A percentile compares a stretch with the other conserved stretches of the same genome.
These are phyloP conservation scores for Penicillium hesseltinei DNA, from an alignment of 2,329 filamentous ascomycete genomes.

Conservation along the genomic window DNA sequence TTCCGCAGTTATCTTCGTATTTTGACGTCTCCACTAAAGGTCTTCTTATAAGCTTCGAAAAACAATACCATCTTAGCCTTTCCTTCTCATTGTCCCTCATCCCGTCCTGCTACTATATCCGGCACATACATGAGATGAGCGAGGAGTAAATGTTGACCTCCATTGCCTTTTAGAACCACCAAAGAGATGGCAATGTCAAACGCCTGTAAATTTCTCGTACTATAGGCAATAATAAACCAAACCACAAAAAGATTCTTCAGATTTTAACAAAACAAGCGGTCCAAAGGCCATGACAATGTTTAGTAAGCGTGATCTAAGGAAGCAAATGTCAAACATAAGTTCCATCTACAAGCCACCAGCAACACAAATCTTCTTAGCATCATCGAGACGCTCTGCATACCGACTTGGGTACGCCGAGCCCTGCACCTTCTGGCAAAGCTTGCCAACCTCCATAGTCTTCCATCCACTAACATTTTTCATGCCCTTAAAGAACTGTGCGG, in stretches of 20 bases:
- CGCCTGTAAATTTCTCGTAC: background rate
- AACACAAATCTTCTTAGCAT: constrained; percentile 16
- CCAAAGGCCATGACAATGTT: background rate
- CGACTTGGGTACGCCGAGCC: constrained; percentile 19
- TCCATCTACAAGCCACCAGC: constrained; percentile 14
- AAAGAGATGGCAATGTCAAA: background rate
- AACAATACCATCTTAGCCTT: background rate
- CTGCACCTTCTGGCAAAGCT: constrained; percentile 25
- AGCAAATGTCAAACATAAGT: background rate
- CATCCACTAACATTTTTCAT: constrained; percentile 22
- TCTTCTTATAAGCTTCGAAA: no score
- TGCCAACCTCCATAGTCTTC: constrained; percentile 22
- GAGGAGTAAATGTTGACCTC: background rate
- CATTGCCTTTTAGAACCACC: background rate
- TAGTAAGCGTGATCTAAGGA: background rate
- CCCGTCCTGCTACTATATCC: background rate
- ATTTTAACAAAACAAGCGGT: background rate
- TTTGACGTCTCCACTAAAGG: no score
- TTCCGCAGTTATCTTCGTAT: background rate
- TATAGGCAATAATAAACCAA: no score
- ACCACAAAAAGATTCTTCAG: background rate
- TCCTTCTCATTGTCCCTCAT: background rate
- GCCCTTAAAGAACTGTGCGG: constrained; percentile 20
- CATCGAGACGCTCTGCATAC: constrained; percentile 12
- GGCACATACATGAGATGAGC: background rate